Evolutionary conservation across 768 basidiomycete genomes (phyloP), one percentile per base, ranked within the genome.

Genomic region (Termitomyces titanicus): DNA sequence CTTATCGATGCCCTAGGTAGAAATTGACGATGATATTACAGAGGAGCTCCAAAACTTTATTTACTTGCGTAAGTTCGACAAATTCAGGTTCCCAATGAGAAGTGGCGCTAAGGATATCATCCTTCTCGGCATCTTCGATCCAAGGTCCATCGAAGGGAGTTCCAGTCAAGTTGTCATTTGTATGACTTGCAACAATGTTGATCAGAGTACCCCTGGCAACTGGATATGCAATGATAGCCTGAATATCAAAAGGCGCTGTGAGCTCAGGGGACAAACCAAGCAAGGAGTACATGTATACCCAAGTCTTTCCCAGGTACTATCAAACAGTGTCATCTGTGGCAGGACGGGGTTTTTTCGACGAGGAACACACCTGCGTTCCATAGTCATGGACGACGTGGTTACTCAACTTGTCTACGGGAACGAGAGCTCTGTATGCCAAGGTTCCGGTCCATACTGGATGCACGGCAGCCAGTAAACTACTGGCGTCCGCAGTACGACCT

Each of bases 401-500:
- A 20, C 53, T 56, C 51, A 80, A 53, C 1, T 53, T 51, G n/a
- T 72, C 67, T 1, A 65, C 66, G 5, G 74, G 55, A 22, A 63
- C 39, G 15, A 63, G 50, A 29, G 51, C 51, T 20, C 79, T 68
- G 53, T 80, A 79, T 0, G 69, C 67, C 3, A 65, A 52, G 3
- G 68, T 70, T 8, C 81, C 80, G 1, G 72, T 77, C 67, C 74
- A 81, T 0, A 62, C 61, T 6, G 79, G 71, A n/a, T 66, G 59
- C 15, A 65, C 47, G 4, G 61, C 60, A 44, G 56, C 62, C 42
- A 60, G 53, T 12, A 56, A 42, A 33, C 10, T 33, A 13, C 45
- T 12, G 12, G 54, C 58, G 25, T 54, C 47, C 20, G 39, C 56
- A 39, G 18, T 27, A 27, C 55, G 56, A 25, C 57, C 53, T n/a